A percentile compares a stretch with the other conserved stretches of the same genome.
These are phyloP conservation scores for Fremontodendron californicum DNA, from an alignment of 345 rosid genomes.

Conservation along the genomic window DNA sequence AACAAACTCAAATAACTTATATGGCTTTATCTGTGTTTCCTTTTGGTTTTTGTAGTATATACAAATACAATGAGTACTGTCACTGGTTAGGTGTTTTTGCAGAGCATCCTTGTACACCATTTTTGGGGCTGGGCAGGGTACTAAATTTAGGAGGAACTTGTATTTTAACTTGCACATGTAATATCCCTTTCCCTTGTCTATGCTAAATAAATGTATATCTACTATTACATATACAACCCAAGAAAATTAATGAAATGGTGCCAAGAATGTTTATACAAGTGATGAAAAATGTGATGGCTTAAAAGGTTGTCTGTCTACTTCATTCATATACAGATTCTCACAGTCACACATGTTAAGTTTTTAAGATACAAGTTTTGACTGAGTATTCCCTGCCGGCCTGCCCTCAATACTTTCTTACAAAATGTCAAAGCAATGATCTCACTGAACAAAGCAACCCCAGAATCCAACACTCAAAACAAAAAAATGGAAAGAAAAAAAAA, in stretches of 20 bases:
- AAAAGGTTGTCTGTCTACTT: background rate
- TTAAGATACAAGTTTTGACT: background rate
- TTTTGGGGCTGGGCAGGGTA: constrained; percentile 6
- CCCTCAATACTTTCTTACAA: background rate
- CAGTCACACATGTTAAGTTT: background rate
- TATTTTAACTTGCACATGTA: constrained; percentile 2
- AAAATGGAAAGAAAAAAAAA: background rate
- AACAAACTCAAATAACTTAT: background rate
- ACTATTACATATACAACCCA: background rate
- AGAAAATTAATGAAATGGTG: background rate
- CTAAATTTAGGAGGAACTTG: background rate
- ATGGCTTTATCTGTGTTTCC: background rate
- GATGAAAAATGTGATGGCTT: background rate
- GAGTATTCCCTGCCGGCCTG: background rate
- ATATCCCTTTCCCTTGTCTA: background rate
- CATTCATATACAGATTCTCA: background rate
- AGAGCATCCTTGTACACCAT: constrained; percentile 9
- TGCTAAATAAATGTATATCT: background rate
- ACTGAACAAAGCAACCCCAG: constrained; percentile 5
- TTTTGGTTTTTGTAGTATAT: background rate
- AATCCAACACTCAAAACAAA: background rate
- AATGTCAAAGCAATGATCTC: background rate
- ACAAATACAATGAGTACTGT: background rate
- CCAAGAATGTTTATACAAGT: background rate
- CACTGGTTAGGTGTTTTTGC: background rate